A percentile compares a stretch with the other conserved stretches of the same genome.
Evolutionary conservation across 2,329 filamentous ascomycete species (phyloP).

Genomic region (Xylaria sp.): DNA sequence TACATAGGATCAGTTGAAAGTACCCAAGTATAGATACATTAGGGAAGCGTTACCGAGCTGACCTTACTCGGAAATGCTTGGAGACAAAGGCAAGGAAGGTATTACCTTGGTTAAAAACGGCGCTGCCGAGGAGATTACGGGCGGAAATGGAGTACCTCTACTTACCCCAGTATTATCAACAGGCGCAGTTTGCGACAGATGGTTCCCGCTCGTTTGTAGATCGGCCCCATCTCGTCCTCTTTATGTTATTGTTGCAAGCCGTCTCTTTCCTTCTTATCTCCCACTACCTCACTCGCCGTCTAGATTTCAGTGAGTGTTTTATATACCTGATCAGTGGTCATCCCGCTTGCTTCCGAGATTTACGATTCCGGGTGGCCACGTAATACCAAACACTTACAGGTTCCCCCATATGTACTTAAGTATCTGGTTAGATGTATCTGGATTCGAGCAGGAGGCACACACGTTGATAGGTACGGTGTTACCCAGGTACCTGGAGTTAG

Average conservation of each 20-base stretch:
- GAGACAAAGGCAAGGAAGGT: background rate
- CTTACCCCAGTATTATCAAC: conserved; percentile 19
- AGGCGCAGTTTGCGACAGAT: conserved; percentile 34
- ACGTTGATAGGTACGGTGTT: no score
- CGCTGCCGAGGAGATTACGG: conserved; percentile 19
- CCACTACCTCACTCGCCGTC: background rate
- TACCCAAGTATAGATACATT: background rate
- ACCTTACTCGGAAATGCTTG: background rate
- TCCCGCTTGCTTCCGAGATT: conserved; percentile 15
- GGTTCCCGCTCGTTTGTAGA: background rate
- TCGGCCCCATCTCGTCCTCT: background rate
- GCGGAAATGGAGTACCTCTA: conserved; percentile 18
- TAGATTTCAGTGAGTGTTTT: background rate
- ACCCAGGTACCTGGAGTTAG: background rate
- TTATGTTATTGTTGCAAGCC: background rate
- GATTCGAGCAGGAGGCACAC: no score
- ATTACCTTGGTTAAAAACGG: background rate
- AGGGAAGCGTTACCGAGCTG: background rate
- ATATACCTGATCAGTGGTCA: background rate
- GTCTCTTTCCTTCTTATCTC: conserved; percentile 5
- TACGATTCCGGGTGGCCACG: background rate
- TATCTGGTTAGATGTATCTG: no score
- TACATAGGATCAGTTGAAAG: background rate
- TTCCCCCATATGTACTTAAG: no score
- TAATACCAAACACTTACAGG: background rate